These are phyloP conservation scores for Coemansia sp. DNA, from an alignment of 192 early-diverging fungal species.

Conservation along the genomic window DNA sequence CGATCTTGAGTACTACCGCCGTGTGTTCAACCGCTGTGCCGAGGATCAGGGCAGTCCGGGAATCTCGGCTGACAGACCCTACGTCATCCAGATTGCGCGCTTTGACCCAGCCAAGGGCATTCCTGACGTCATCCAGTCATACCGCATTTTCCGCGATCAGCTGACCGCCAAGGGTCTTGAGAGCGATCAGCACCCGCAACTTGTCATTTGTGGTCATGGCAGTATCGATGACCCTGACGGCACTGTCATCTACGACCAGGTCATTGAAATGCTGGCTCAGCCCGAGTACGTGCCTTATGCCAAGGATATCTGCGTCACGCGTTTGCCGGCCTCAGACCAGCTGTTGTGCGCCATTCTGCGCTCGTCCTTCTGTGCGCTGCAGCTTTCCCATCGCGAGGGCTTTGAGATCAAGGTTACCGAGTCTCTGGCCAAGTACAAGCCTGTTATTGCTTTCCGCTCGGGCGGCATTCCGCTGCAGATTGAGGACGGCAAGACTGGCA, in stretches of 20 bases:
- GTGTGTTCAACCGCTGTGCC: conserved; percentile 76
- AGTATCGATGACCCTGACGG: conserved; percentile 86
- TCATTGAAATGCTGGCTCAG: conserved; percentile 48
- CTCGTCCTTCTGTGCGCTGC: conserved; percentile 69
- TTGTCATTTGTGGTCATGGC: conserved; percentile 75
- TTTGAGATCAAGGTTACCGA: conserved; percentile 88
- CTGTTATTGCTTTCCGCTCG: conserved; percentile 62
- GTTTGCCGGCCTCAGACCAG: conserved; percentile 78
- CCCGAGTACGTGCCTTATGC: conserved; percentile 57
- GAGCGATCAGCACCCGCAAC: conserved; percentile 61
- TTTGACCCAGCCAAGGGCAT: conserved; percentile 88
- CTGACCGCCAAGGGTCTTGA: conserved; percentile 48
- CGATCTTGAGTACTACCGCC: conserved; percentile 65
- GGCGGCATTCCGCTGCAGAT: conserved; percentile 86
- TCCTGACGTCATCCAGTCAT: conserved; percentile 69
- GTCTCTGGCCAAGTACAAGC: conserved; percentile 66
- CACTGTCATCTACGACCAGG: conserved; percentile 62
- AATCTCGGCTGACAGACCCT: conserved; percentile 63
- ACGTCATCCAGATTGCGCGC: conserved; percentile 78
- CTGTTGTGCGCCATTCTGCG: conserved; percentile 71
- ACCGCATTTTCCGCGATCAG: conserved; percentile 61
- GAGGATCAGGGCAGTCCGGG: conserved; percentile 66
- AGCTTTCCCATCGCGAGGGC: conserved; percentile 78
- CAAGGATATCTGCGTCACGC: conserved; percentile 59
- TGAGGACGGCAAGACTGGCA: conserved; percentile 65